Evolutionary conservation across 2,329 filamentous ascomycete genomes (phyloP).

Genomic region (Alternaria sp.): DNA sequence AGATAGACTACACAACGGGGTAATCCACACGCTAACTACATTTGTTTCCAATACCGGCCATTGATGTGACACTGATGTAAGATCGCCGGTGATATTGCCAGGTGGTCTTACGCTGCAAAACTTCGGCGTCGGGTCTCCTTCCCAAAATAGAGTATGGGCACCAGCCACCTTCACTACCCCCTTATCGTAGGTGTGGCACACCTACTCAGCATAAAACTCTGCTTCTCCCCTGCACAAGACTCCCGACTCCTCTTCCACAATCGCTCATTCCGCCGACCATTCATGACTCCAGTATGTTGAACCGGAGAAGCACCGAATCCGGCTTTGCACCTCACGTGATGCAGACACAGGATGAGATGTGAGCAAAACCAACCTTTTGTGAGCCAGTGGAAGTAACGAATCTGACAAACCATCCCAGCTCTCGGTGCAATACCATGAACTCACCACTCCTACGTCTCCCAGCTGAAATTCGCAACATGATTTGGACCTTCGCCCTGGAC

Average conservation of each 20-base stretch:
- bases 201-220: not conserved
- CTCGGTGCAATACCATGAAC: not conserved
- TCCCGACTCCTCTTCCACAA: not conserved
- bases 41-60: rapidly evolving
- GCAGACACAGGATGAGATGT: not conserved
- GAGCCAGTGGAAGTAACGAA: rapidly evolving
- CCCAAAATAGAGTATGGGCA: not conserved
- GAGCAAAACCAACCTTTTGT: not conserved
- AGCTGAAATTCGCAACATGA: not conserved
- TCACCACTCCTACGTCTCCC: not conserved
- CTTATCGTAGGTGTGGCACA: not conserved
- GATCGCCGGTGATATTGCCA: not conserved
- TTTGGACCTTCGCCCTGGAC: not conserved
- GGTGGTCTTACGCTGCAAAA: not conserved
- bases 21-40: conserved; percentile 47
- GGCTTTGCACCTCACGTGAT: not conserved
- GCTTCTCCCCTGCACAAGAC: not conserved
- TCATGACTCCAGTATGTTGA: not conserved
- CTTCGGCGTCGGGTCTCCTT: not conserved
- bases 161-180: not conserved
- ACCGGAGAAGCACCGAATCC: not conserved
- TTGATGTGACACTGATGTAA: not conserved
- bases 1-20: too few species aligned
- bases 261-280: not conserved
- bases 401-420: not conserved